These are phyloP conservation scores for Erysimum cheiranthoides DNA, from an alignment of 345 rosid genomes.

Conservation along the genomic window DNA sequence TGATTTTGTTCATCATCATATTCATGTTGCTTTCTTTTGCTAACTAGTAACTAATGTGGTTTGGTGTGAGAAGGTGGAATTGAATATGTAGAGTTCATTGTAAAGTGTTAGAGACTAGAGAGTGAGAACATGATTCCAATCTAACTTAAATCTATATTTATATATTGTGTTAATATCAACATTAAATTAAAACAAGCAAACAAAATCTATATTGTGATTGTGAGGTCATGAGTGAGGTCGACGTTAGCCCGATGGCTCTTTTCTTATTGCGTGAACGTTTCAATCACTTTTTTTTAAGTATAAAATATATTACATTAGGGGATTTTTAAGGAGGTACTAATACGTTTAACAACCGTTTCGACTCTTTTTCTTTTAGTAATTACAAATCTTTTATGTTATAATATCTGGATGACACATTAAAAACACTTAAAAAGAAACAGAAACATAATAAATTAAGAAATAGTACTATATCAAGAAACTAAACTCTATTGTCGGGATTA, in stretches of 20 bases:
- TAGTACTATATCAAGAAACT: too few species aligned
- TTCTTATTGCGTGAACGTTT: background rate
- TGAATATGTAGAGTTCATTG: background rate
- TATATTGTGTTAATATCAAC: slow-evolving; percentile 16
- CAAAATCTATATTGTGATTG: background rate
- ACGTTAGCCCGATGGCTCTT: background rate
- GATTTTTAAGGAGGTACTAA: background rate
- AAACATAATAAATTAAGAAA: too few species aligned
- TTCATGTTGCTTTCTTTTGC: slow-evolving; percentile 1
- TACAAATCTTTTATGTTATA: background rate
- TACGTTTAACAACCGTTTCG: background rate
- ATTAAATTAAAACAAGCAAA: background rate
- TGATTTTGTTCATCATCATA: slow-evolving; percentile 22
- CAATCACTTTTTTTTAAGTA: background rate
- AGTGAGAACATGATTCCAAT: slow-evolving; percentile 19
- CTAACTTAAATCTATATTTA: slow-evolving; percentile 4
- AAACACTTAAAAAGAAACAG: background rate
- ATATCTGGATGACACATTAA: background rate
- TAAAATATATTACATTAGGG: background rate
- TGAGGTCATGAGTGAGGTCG: slow-evolving; percentile 10
- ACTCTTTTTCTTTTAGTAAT: too few species aligned
- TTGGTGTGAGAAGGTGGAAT: background rate
- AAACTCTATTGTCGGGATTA: too few species aligned
- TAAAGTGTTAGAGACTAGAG: slow-evolving; percentile 25
- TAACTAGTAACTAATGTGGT: slow-evolving; percentile 22